Percentiles rank a stretch among this genome's conserved stretches.
Conservation (phyloP, 78 protist genomes). For the Dictyostelium discoideum region dicty_2.7 NC_007090.3:2552501-2553000, state of each 20-base stretch:
- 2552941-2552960: constrained; percentile 42
- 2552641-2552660: constrained; percentile 42
- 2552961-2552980: constrained; percentile 43
- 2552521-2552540: constrained; percentile 45
- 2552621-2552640: constrained; percentile 42
- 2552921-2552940: constrained; percentile 46
- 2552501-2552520: constrained; percentile 33
- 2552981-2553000: constrained; percentile 74
- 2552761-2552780: constrained; percentile 59
- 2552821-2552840: no score
- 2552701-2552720: constrained; percentile 15
- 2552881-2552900: constrained; percentile 59
- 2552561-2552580: constrained; percentile 49
- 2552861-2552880: neutral
- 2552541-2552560: constrained; percentile 44
- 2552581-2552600: constrained; percentile 30
- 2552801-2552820: no score
- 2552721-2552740: constrained; percentile 20
- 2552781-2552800: constrained; percentile 9
- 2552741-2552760: constrained; percentile 60
- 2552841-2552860: neutral
- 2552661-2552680: constrained; percentile 42
- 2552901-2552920: constrained; percentile 63
- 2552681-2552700: constrained; percentile 15
- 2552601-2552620: constrained; percentile 51